A percentile compares a stretch with the other conserved stretches of the same genome.
Conservation (phyloP, 768 basidiomycete genomes). For the Xerocomellus dryophilus region DNA sequence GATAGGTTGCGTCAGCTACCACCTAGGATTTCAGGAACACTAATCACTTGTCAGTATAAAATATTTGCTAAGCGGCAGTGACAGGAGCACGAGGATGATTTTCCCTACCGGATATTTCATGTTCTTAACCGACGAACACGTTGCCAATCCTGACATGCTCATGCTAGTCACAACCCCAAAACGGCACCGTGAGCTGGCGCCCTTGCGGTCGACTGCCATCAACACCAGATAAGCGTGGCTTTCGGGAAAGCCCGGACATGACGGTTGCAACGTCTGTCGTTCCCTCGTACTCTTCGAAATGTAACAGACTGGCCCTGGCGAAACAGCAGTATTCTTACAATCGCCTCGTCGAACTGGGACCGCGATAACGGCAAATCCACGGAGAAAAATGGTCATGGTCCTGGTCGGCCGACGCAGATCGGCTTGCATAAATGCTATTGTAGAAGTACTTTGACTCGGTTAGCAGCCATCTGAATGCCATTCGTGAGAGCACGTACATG, state of each 20-base stretch:
- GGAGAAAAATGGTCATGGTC: not conserved
- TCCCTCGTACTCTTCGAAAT: not conserved
- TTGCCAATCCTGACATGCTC: not conserved
- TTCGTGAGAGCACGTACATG: too few species aligned
- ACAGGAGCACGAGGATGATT: too few species aligned
- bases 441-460: too few species aligned
- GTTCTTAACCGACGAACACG: not conserved
- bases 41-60: not conserved
- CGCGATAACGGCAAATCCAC: not conserved
- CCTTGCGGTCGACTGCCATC: not conserved
- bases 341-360: not conserved
- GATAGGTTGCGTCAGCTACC: not conserved
- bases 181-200: not conserved
- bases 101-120: not conserved
- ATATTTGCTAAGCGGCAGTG: too few species aligned
- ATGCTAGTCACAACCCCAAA: not conserved
- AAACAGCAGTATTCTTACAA: not conserved
- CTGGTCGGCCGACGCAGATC: not conserved
- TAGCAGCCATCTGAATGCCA: too few species aligned
- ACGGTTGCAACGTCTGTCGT: not conserved
- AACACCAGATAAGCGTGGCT: too few species aligned
- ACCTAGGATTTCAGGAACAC: not conserved
- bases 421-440: not conserved
- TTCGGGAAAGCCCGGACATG: not conserved
- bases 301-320: not conserved